A percentile compares a stretch with the other conserved stretches of the same genome.
These are phyloP conservation scores for Pyrus communis DNA, from an alignment of 306 rosid species.

Conservation along the genomic window DNA sequence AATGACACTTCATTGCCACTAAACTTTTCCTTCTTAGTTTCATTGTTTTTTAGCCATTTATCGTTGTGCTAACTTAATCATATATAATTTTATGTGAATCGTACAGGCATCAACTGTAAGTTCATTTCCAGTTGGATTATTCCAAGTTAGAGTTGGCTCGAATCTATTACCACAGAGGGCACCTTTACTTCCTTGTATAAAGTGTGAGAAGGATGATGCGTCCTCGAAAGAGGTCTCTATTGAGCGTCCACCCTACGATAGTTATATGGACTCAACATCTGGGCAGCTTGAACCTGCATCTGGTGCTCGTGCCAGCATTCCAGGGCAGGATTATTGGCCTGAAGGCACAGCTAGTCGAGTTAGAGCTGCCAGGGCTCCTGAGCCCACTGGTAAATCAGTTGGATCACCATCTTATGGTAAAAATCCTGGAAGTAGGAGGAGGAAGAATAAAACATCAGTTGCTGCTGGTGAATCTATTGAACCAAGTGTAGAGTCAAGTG, in stretches of 20 bases:
- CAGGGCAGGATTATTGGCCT: constrained; percentile 84
- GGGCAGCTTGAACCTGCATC: constrained; percentile 98
- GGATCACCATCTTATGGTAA: constrained; percentile 86
- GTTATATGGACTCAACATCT: constrained; percentile 82
- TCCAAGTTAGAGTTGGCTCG: constrained; percentile 45
- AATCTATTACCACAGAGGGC: constrained; percentile 29
- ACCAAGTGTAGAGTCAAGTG: constrained; percentile 27
- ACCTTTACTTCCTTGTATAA: constrained; percentile 43
- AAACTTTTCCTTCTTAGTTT: background rate
- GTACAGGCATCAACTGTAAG: constrained; percentile 50
- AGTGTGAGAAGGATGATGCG: constrained; percentile 65
- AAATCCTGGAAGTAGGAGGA: constrained; percentile 95
- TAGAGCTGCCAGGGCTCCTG: constrained; percentile 79
- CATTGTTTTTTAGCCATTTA: background rate
- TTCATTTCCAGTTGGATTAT: constrained; percentile 46
- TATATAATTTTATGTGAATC: constrained; percentile 13
- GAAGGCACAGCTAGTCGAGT: constrained; percentile 88
- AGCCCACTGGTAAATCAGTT: constrained; percentile 56
- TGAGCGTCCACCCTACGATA: constrained; percentile 77
- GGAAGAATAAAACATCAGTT: constrained; percentile 46
- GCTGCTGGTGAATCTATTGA: constrained; percentile 30
- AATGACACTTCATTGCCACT: background rate
- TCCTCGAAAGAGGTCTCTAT: constrained; percentile 20
- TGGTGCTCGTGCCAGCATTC: constrained; percentile 95
- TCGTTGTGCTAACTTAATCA: constrained; percentile 19